These are phyloP conservation scores for Volvariella volvacea DNA, from an alignment of 1,284 basidiomycete species.

Conservation along the genomic window DNA sequence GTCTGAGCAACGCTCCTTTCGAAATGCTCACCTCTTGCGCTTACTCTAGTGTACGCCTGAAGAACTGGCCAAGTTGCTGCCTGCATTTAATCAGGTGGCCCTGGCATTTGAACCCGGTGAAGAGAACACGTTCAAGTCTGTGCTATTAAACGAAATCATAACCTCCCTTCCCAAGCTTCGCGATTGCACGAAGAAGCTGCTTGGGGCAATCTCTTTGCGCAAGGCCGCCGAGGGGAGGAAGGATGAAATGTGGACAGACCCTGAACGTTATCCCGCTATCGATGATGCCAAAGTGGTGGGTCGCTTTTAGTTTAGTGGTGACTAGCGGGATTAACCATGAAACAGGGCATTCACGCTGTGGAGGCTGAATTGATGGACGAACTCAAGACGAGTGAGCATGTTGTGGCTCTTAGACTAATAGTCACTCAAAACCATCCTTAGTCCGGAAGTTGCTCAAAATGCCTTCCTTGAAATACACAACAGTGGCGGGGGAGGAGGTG, in stretches of 20 bases:
- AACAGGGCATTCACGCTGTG: conserved; percentile 50
- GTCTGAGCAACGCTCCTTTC: not conserved
- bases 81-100: conserved; percentile 72
- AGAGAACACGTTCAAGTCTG: conserved; percentile 54
- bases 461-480: conserved; percentile 73
- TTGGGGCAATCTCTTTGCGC: conserved; percentile 56
- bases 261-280: conserved; percentile 64
- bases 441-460: conserved; percentile 72
- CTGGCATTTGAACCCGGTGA: conserved; percentile 54
- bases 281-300: conserved; percentile 35
- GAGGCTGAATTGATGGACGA: conserved; percentile 76
- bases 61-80: conserved; percentile 76
- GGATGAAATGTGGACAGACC: conserved; percentile 69
- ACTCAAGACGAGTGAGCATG: conserved; percentile 56
- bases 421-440: conserved; percentile 19
- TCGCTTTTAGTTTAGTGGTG: conserved; percentile 1
- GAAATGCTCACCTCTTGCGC: not conserved
- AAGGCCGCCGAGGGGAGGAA: conserved; percentile 68
- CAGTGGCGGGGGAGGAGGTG: conserved; percentile 68
- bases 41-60: conserved; percentile 67
- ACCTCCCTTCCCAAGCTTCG: conserved; percentile 62
- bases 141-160: conserved; percentile 69
- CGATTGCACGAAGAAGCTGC: conserved; percentile 47
- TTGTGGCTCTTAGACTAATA: not conserved
- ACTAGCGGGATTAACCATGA: conserved; percentile 5